Percentiles rank a stretch among this genome's conserved stretches.
Evolutionary conservation across 1,139 yeast genomes (phyloP).

Genomic region (Diutina siamensis): DNA sequence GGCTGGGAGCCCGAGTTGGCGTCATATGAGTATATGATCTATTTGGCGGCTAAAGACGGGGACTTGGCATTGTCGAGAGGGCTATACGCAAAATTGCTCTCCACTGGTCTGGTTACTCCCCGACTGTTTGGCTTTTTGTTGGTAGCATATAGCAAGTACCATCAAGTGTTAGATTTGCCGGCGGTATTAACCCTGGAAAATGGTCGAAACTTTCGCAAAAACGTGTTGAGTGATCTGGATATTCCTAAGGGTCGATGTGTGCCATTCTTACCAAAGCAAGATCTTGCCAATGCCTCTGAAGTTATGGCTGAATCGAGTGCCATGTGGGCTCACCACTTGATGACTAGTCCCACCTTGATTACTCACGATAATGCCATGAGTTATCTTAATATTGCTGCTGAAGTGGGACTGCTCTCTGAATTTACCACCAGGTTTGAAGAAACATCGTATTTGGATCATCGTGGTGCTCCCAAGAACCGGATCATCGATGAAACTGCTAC

Average conservation of each 20-base stretch:
- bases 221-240: constrained; percentile 22
- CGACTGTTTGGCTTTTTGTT: constrained; percentile 43
- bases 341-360: constrained; percentile 30
- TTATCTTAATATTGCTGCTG: constrained; percentile 43
- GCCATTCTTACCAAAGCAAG: constrained; percentile 58
- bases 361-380: constrained; percentile 33
- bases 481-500: constrained; percentile 7
- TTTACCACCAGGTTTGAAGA: constrained; percentile 40
- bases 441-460: constrained; percentile 34
- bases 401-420: constrained; percentile 33
- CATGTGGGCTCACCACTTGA: constrained; percentile 46
- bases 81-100: constrained; percentile 44
- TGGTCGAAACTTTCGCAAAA: constrained; percentile 37
- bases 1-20: constrained; percentile 38
- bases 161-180: constrained; percentile 20
- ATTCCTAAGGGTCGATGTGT: constrained; percentile 9
- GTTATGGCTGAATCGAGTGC: constrained; percentile 72
- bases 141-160: constrained; percentile 41
- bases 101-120: constrained; percentile 24
- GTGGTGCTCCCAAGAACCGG: constrained; percentile 15
- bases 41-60: constrained; percentile 67
- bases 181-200: constrained; percentile 29
- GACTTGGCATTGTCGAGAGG: constrained; percentile 70
- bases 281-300: constrained; percentile 27
- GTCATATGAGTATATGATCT: constrained; percentile 58